Conservation (phyloP, 2,329 filamentous ascomycete genomes). For the Mariannaea sp. region DNA sequence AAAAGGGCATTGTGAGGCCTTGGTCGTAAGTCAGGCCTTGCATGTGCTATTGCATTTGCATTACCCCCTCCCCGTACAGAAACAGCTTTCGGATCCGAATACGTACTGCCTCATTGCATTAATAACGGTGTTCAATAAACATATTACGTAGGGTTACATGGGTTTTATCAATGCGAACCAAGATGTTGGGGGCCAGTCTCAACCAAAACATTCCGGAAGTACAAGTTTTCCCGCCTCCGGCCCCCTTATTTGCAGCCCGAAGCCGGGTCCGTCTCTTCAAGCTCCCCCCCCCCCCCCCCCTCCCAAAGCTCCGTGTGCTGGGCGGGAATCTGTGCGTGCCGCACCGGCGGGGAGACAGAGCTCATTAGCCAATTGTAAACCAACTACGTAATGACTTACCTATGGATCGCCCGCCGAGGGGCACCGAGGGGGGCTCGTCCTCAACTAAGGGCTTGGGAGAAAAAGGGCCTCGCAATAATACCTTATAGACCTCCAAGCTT, state of each 20-base stretch:
- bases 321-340: constrained; percentile 4
- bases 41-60: constrained; percentile 5
- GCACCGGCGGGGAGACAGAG: constrained; percentile 2
- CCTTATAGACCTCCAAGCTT: no score
- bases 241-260: not conserved
- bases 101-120: not conserved
- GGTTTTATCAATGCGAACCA: no score
- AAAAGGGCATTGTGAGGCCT: no score
- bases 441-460: not conserved
- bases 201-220: not conserved
- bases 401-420: not conserved
- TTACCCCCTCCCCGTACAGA: not conserved
- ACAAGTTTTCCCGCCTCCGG: constrained; percentile 17
- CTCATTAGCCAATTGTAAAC: not conserved
- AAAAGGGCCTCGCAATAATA: not conserved
- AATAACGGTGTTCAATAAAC: no score
- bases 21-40: not conserved
- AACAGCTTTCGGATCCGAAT: not conserved
- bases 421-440: not conserved
- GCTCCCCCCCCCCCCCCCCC: not conserved
- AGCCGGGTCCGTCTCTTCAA: constrained; percentile 3
- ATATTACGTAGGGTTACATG: no score
- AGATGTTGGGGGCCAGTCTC: not conserved
- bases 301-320: constrained; percentile 1
- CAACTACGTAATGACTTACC: no score